Conservation (phyloP, 2,329 filamentous ascomycete genomes). For the Exophiala alcalophila region DNA sequence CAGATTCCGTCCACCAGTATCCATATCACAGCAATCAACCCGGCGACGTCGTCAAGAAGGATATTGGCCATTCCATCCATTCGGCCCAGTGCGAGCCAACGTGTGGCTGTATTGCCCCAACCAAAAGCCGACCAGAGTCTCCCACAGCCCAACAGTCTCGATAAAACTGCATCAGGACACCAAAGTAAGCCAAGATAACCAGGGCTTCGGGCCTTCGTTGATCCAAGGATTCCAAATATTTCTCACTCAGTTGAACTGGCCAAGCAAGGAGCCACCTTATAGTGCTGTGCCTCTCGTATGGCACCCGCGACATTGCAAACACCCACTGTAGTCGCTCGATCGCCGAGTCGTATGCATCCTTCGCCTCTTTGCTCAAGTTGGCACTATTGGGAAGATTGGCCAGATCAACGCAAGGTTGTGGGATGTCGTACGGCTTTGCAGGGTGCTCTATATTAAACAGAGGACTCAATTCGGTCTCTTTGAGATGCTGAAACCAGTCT, state of each 20-base stretch:
- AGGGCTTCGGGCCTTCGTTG: conserved; percentile 42
- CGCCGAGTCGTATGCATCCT: conserved; percentile 14
- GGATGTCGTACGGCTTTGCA: conserved; percentile 12
- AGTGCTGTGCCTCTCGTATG: conserved; percentile 6
- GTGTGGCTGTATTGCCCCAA: conserved; percentile 29
- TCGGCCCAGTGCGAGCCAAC: conserved; percentile 31
- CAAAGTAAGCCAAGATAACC: conserved; percentile 44
- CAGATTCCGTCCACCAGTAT: too few species aligned
- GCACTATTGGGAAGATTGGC: conserved; percentile 4
- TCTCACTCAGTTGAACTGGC: conserved; percentile 20
- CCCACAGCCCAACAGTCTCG: conserved; percentile 37
- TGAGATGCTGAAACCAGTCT: conserved; percentile 13
- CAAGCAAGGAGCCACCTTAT: conserved; percentile 14
- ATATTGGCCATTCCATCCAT: conserved; percentile 33
- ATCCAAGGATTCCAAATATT: conserved; percentile 36
- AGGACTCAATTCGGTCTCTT: conserved; percentile 8
- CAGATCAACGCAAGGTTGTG: conserved; percentile 12
- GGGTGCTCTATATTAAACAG: conserved; percentile 9
- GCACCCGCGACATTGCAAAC: conserved; percentile 10
- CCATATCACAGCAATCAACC: too few species aligned
- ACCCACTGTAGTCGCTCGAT: conserved; percentile 20
- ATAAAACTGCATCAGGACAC: conserved; percentile 38
- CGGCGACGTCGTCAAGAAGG: background rate
- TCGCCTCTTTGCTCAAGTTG: conserved; percentile 10
- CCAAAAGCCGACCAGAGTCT: conserved; percentile 32